Base-by-base conservation (phyloP, 2,329 filamentous ascomycete species). In the Nemania bipapillata region DNA sequence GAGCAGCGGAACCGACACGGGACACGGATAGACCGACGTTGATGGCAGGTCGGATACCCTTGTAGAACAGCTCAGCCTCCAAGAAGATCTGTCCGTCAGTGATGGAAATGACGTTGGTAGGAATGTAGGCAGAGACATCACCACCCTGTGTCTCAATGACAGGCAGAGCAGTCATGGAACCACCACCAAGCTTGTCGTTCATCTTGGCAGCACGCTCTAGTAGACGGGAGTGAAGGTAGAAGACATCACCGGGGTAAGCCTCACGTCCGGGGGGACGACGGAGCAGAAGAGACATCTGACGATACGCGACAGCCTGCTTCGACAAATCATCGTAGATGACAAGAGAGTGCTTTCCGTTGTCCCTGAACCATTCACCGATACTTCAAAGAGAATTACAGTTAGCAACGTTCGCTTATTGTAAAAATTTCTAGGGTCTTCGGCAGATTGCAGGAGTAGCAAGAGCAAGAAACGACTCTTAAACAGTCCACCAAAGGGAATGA, bases 21-120 rank as follows among this genome's bases (percentile, higher is more conserved):
- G 96, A 99, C 79, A 99, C 96, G 80, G 96, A 99, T 79, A 99
- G 93, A 96, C 96, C 96, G 92, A 99, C 96, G 90, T 99, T 99
- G 85, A 99, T 99, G 87, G 96, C 96, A 79, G 96, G 96, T 82
- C 96, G 95, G 85, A 99, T 87, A 96, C 96, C 96, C 93, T 99
- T 99, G 93, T 97, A 98, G 92, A 98, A 99, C 75, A 98, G 89
- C 86, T 99, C 96, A 77, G 95, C 86, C 87, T 99, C 96, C 88
- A 99, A 89, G 93, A 99, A 99, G 85, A 99, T 98, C 88, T 99
- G 96, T 74, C 96, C 96, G 81, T 98, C 96, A 79, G 96, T 99
- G 82, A 99, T 99, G 83, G 95, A 98, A 90, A 99, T 99, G 86
- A 98, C 96, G 89, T 98, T 99, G 86, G 96, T 99, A 80, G 96